A percentile compares a stretch with the other conserved stretches of the same genome.
Evolutionary conservation across 768 basidiomycete species (phyloP).

Genomic region (Rhodocollybia butyracea): DNA sequence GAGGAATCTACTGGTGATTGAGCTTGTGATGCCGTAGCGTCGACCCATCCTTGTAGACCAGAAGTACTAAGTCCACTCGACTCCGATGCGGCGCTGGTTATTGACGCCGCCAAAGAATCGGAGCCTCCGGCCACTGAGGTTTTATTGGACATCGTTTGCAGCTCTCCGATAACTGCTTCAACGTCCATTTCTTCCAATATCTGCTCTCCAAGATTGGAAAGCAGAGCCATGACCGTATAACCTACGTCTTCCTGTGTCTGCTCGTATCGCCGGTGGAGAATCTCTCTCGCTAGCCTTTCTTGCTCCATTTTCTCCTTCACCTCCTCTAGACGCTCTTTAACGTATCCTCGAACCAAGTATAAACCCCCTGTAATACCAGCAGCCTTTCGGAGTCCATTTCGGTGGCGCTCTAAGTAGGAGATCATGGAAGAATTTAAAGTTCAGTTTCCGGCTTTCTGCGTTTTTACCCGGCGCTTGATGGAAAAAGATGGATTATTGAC

Average conservation of each 20-base stretch:
- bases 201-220: slow-evolving; percentile 63
- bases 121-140: slow-evolving; percentile 2
- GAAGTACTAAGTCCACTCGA: slow-evolving; percentile 8
- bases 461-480: no score
- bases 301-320: slow-evolving; percentile 58
- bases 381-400: slow-evolving; percentile 30
- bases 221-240: slow-evolving; percentile 68
- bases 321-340: slow-evolving; percentile 60
- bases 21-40: not conserved
- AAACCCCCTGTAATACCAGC: slow-evolving; percentile 54
- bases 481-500: no score
- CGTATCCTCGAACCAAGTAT: slow-evolving; percentile 62
- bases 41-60: slow-evolving; percentile 12
- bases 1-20: not conserved
- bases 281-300: slow-evolving; percentile 55
- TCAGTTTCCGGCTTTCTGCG: no score
- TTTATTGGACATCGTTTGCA: slow-evolving; percentile 29
- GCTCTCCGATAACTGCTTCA: slow-evolving; percentile 58
- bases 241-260: slow-evolving; percentile 76
- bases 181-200: slow-evolving; percentile 76
- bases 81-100: not conserved
- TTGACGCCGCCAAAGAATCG: not conserved
- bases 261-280: slow-evolving; percentile 68
- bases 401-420: not conserved
- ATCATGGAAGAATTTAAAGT: not conserved